phyloP scores from a whole-genome alignment of 2,329 filamentous ascomycete species.

The Xylaria sp. region DNA sequence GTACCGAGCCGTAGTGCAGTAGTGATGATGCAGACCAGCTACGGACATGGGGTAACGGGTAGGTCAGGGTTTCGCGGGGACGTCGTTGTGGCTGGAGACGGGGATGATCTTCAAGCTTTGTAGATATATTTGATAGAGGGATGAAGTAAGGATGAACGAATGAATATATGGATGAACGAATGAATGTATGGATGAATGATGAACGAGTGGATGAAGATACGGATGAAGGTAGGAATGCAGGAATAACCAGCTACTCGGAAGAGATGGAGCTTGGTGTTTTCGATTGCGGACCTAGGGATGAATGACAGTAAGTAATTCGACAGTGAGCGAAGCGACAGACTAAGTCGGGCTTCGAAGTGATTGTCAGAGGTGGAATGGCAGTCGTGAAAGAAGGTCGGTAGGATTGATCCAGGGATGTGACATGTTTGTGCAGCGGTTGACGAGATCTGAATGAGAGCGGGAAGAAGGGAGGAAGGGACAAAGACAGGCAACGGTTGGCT shows the following conservation, averaged over 20 bases:
- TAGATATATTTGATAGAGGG: no score
- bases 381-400: background rate
- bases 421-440: background rate
- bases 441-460: background rate
- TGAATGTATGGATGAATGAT: background rate
- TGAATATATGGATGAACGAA: background rate
- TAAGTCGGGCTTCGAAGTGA: background rate
- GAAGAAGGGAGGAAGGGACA: background rate
- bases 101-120: no score
- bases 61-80: background rate
- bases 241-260: no score
- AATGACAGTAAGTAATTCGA: background rate
- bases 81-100: background rate
- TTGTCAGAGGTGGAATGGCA: background rate
- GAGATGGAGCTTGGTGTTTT: no score
- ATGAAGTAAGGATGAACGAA: background rate
- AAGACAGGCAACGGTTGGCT: background rate
- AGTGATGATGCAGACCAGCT: constrained; percentile 8
- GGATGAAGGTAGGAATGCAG: no score
- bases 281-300: background rate
- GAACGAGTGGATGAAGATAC: background rate
- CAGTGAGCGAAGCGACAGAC: background rate
- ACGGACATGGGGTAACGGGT: background rate
- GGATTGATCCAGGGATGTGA: background rate
- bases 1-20: constrained; percentile 5